Percentiles rank a stretch among this genome's conserved stretches.
Conservation (phyloP, 176 grass and related monocot species). For the Oryza coarctata region DNA sequence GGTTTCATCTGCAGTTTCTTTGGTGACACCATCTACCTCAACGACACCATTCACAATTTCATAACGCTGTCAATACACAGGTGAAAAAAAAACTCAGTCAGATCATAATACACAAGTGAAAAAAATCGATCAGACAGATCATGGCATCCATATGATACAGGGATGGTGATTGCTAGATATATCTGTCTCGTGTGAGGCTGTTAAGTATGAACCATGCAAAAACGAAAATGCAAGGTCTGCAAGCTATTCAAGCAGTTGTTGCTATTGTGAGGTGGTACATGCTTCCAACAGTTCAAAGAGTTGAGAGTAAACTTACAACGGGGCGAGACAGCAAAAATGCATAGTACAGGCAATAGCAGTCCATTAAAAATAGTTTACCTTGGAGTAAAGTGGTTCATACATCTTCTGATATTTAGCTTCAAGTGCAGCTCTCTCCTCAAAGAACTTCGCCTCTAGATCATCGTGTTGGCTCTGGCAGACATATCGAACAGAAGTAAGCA, state of each 20-base stretch:
- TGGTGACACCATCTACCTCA: conserved; percentile 66
- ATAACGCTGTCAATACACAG: conserved; percentile 57
- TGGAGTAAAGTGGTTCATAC: conserved; percentile 82
- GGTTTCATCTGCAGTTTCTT: conserved; percentile 56
- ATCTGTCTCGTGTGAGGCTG: not conserved
- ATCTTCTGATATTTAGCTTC: conserved; percentile 97
- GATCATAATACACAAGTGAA: conserved; percentile 18
- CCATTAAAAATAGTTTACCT: conserved; percentile 42
- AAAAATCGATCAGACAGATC: conserved; percentile 33
- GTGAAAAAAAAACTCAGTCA: conserved; percentile 30
- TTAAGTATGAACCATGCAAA: not conserved
- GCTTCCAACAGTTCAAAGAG: not conserved
- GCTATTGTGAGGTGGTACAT: not conserved
- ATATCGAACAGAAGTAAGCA: conserved; percentile 7
- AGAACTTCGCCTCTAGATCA: conserved; percentile 75
- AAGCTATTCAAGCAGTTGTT: not conserved
- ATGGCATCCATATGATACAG: not conserved
- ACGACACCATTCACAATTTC: conserved; percentile 81
- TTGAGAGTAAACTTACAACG: not conserved
- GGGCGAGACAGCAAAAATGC: not conserved
- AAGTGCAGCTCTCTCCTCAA: conserved; percentile 83
- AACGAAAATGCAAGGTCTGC: not conserved
- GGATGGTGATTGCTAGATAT: not conserved
- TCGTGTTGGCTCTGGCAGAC: conserved; percentile 64
- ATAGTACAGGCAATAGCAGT: not conserved